These are phyloP conservation scores for Alternaria gansuensis DNA, from an alignment of 2,329 filamentous ascomycete species.

Conservation along the genomic window DNA sequence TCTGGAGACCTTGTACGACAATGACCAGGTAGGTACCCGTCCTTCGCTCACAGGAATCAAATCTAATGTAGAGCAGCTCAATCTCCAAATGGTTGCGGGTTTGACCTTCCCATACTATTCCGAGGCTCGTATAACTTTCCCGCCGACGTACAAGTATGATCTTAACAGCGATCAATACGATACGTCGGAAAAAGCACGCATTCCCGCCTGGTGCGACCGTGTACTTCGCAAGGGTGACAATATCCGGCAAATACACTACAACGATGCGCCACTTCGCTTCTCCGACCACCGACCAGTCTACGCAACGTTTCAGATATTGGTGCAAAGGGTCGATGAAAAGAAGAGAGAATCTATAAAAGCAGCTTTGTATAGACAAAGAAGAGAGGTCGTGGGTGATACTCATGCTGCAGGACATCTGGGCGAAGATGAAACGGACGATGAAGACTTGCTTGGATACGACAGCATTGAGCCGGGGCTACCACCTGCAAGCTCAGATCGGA, in stretches of 20 bases:
- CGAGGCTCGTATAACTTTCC: constrained; percentile 85
- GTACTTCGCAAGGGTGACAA: constrained; percentile 86
- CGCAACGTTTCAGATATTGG: constrained; percentile 83
- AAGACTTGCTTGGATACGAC: constrained; percentile 82
- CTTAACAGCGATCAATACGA: constrained; percentile 89
- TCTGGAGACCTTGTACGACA: constrained; percentile 82
- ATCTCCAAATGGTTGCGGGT: constrained; percentile 94
- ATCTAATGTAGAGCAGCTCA: constrained; percentile 66
- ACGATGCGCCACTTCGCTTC: constrained; percentile 81
- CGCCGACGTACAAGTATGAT: constrained; percentile 96
- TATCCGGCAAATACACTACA: constrained; percentile 83
- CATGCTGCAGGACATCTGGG: constrained; percentile 62
- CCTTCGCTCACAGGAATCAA: background rate
- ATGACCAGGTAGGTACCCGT: constrained; percentile 74
- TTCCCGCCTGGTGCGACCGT: constrained; percentile 97
- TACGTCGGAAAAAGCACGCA: constrained; percentile 91
- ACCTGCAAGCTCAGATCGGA: constrained; percentile 68
- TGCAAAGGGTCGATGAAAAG: constrained; percentile 80
- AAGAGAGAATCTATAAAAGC: constrained; percentile 76
- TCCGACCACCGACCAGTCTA: constrained; percentile 98
- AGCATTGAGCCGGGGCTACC: constrained; percentile 80
- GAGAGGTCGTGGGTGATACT: constrained; percentile 71
- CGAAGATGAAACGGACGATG: constrained; percentile 72
- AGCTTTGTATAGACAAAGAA: constrained; percentile 74
- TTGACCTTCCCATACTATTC: constrained; percentile 91